Percentiles rank a stretch among this genome's conserved stretches.
Evolutionary conservation across 352 stramenopile genomes (phyloP).

Genomic region (Pythium brachiatum): DNA sequence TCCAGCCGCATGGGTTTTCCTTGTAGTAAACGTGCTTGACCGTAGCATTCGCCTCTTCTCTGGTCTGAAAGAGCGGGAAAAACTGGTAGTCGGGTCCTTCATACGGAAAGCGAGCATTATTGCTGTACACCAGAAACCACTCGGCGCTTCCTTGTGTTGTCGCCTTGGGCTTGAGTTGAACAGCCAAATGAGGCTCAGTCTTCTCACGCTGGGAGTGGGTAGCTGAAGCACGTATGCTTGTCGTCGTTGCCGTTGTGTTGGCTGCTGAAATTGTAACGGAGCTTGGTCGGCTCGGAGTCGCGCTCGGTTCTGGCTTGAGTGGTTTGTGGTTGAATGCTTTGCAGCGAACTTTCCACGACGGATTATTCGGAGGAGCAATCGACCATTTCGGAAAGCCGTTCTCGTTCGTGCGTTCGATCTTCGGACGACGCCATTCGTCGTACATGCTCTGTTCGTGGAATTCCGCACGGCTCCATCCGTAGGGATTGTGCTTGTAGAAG

Average conservation of each 20-base stretch:
- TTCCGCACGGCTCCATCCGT: neutral
- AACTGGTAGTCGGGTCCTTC: conserved; percentile 2
- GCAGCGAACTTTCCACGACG: conserved; percentile 1
- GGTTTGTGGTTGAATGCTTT: neutral
- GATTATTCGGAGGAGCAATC: neutral
- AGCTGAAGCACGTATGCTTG: neutral
- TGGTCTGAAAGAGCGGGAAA: neutral
- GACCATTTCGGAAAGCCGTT: neutral
- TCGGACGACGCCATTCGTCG: conserved; percentile 2
- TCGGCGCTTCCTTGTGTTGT: neutral
- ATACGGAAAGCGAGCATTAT: conserved; percentile 2
- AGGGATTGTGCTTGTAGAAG: conserved; percentile 8
- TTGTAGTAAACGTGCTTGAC: conserved; percentile 5
- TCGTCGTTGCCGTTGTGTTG: no score
- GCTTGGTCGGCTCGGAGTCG: neutral
- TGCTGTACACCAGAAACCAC: conserved; percentile 9
- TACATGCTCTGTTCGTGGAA: conserved; percentile 8
- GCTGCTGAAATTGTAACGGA: no score
- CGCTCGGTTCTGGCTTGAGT: neutral
- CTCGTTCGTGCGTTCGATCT: neutral
- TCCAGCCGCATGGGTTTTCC: conserved; percentile 11
- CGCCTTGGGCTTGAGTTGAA: neutral
- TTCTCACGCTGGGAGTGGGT: neutral
- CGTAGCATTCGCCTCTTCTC: neutral
- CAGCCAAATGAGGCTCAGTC: neutral